A percentile compares a stretch with the other conserved stretches of the same genome.
Conservation (phyloP, 495 filamentous ascomycete genomes). For the Hypoxylon rickii region DNA sequence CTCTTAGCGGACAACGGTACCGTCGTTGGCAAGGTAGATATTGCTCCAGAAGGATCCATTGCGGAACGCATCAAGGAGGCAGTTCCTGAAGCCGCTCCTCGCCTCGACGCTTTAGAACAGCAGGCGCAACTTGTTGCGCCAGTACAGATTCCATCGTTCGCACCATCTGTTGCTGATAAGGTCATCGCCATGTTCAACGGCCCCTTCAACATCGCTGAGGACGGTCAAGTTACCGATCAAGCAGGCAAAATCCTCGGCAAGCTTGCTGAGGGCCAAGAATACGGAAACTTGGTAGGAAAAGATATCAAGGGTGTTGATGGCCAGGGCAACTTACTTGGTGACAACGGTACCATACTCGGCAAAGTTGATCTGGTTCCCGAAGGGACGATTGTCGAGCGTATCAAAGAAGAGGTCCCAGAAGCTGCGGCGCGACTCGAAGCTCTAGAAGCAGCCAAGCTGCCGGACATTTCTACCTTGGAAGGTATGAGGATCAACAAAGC, state of each 20-base stretch:
- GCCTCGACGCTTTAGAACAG: conserved; percentile 51
- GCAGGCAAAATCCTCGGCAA: conserved; percentile 70
- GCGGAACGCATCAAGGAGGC: conserved; percentile 59
- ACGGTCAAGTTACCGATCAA: conserved; percentile 69
- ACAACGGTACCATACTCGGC: conserved; percentile 70
- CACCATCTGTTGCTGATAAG: conserved; percentile 29
- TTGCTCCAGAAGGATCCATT: conserved; percentile 71
- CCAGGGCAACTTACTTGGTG: conserved; percentile 71
- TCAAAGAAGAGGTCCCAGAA: conserved; percentile 58
- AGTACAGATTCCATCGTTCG: conserved; percentile 28
- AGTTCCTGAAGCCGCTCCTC: conserved; percentile 51
- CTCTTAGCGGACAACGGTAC: conserved; percentile 79
- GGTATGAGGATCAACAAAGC: conserved; percentile 75
- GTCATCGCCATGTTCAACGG: conserved; percentile 35
- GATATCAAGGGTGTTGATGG: conserved; percentile 74
- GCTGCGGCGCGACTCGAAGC: conserved; percentile 43
- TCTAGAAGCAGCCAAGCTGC: conserved; percentile 60
- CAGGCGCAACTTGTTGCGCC: conserved; percentile 61
- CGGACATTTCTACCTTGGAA: conserved; percentile 67
- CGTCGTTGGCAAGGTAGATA: conserved; percentile 75
- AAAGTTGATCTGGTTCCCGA: conserved; percentile 61
- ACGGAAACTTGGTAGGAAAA: conserved; percentile 66
- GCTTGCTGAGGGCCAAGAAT: conserved; percentile 66
- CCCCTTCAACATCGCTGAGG: conserved; percentile 54
- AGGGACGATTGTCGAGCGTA: conserved; percentile 28